A percentile compares a stretch with the other conserved stretches of the same genome.
Evolutionary conservation across 2,329 filamentous ascomycete species (phyloP).

Genomic region (Rhexocercosporidium sp.): DNA sequence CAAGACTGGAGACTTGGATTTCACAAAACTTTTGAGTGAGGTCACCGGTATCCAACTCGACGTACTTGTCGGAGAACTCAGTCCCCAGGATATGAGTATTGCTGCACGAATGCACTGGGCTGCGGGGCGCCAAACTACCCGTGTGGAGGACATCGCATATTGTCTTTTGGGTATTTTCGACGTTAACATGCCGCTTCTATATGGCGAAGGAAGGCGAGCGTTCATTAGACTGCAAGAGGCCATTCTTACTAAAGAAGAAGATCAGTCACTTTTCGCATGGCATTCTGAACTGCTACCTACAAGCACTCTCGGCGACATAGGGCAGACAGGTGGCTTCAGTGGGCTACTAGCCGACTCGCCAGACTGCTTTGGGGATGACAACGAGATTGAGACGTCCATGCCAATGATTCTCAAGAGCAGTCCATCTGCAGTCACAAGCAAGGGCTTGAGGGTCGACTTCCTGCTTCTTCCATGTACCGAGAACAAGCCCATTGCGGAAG

Average conservation of each 20-base stretch:
- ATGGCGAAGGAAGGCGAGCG: constrained; percentile 45
- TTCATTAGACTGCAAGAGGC: constrained; percentile 45
- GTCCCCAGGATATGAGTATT: constrained; percentile 22
- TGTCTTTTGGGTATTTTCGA: constrained; percentile 50
- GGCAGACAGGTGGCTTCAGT: background rate
- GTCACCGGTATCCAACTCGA: constrained; percentile 3
- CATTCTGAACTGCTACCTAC: background rate
- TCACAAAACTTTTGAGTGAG: background rate
- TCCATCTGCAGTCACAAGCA: constrained; percentile 1
- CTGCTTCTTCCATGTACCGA: background rate
- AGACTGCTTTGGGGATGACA: background rate
- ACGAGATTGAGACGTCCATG: background rate
- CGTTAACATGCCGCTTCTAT: constrained; percentile 51
- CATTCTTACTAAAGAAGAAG: constrained; percentile 40
- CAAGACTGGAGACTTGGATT: background rate
- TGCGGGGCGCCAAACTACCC: constrained; percentile 41
- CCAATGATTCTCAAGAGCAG: background rate
- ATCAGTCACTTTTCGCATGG: constrained; percentile 43
- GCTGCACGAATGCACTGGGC: constrained; percentile 51
- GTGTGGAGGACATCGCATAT: constrained; percentile 50
- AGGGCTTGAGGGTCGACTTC: background rate
- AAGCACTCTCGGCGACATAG: background rate
- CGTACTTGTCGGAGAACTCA: background rate
- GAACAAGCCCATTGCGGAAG: background rate
- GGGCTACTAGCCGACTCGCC: background rate